Percentiles rank a stretch among this genome's conserved stretches.
Conservation (phyloP, 306 rosid species). For the Fragaria nilgerrensis region DNA sequence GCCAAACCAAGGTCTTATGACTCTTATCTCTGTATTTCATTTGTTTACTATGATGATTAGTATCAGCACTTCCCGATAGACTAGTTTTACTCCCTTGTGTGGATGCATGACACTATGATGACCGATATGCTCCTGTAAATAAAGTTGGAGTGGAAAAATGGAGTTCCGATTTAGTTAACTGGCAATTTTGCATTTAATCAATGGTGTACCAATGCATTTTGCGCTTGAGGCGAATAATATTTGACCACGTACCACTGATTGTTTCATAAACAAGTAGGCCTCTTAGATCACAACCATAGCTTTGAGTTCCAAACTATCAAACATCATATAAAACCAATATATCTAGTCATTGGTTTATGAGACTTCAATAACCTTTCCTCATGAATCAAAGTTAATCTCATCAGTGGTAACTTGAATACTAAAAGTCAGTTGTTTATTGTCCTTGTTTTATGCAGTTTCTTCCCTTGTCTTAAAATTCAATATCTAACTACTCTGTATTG, state of each 20-base stretch:
- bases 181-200: background rate
- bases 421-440: background rate
- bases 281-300: background rate
- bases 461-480: background rate
- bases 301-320: background rate
- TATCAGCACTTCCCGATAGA: background rate
- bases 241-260: background rate
- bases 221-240: background rate
- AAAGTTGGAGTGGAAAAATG: background rate
- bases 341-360: background rate
- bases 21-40: background rate
- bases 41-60: background rate
- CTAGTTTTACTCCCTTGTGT: background rate
- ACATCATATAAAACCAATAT: too few species aligned
- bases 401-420: background rate
- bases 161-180: background rate
- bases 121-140: background rate
- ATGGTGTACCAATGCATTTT: background rate
- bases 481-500: background rate
- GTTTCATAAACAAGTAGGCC: background rate
- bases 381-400: background rate
- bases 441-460: background rate
- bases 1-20: slow-evolving; percentile 49
- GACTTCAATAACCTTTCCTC: background rate
- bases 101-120: background rate